Conservation (phyloP, 306 rosid species). For the Castanea crenata region DNA sequence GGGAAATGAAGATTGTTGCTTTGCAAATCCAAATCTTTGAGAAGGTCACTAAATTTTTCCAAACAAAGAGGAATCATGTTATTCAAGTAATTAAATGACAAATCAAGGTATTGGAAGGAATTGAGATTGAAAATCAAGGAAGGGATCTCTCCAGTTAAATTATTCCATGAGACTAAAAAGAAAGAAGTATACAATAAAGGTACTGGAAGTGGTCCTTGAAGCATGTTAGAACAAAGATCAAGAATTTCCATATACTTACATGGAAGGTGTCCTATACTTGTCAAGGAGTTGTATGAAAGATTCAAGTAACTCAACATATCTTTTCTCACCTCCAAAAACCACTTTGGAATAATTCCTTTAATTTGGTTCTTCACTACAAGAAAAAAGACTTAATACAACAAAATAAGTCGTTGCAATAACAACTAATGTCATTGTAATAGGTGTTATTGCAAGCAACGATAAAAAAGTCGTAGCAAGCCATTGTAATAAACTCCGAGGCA, state of each 20-base stretch:
- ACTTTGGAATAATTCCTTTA: too few species aligned
- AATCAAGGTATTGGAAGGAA: neutral
- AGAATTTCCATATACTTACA: rapidly evolving
- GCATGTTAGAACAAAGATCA: conserved; percentile 23
- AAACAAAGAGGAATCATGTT: conserved; percentile 29
- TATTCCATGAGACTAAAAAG: conserved; percentile 26
- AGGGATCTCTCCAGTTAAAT: conserved; percentile 24
- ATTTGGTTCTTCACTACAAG: neutral
- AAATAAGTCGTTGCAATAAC: too few species aligned
- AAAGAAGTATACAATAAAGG: neutral
- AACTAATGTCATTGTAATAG: too few species aligned
- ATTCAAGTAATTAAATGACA: conserved; percentile 6
- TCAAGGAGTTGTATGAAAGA: conserved; percentile 24
- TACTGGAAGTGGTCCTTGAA: conserved; percentile 27
- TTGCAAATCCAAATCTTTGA: conserved; percentile 21
- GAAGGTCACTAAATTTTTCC: neutral
- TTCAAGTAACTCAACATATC: neutral
- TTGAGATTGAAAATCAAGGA: neutral
- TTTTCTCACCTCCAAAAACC: too few species aligned
- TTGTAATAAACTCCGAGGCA: too few species aligned
- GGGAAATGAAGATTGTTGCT: conserved; percentile 25
- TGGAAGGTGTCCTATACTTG: neutral
- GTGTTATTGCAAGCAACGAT: too few species aligned
- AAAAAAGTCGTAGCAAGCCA: too few species aligned
- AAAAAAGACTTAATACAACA: too few species aligned